These are phyloP conservation scores for Neurospora sp. DNA, from an alignment of 495 filamentous ascomycete species.

Conservation along the genomic window DNA sequence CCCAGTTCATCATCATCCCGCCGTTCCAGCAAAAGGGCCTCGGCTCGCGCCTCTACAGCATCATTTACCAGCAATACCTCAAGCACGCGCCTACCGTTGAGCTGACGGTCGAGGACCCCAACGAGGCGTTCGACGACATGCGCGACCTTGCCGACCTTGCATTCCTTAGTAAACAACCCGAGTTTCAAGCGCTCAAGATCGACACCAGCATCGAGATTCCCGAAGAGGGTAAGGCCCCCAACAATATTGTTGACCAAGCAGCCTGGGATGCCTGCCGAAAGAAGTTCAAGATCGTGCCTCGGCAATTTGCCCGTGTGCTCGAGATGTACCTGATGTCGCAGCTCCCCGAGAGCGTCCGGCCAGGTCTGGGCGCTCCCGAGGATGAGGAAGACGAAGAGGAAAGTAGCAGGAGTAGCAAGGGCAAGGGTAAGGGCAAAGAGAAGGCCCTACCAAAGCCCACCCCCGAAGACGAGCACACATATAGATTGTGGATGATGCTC, in stretches of 20 bases:
- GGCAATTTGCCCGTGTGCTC: conserved; percentile 79
- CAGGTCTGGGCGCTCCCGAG: conserved; percentile 19
- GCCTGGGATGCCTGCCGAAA: conserved; percentile 51
- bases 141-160: conserved; percentile 75
- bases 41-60: conserved; percentile 70
- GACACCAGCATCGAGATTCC: conserved; percentile 32
- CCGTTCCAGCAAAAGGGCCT: conserved; percentile 73
- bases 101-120: conserved; percentile 92
- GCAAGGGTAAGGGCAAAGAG: background rate
- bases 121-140: conserved; percentile 85
- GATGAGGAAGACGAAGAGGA: background rate
- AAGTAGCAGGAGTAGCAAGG: background rate
- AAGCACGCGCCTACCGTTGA: conserved; percentile 56
- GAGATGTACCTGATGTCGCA: conserved; percentile 81
- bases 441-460: conserved; percentile 14
- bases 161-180: conserved; percentile 46
- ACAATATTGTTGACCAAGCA: conserved; percentile 48
- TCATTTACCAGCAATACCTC: conserved; percentile 58
- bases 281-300: conserved; percentile 64
- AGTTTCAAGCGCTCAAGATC: conserved; percentile 43
- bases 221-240: conserved; percentile 42
- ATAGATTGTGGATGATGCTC: conserved; percentile 74
- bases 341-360: conserved; percentile 55
- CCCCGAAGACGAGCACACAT: conserved; percentile 36
- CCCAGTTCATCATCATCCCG: conserved; percentile 89